phyloP scores from a whole-genome alignment of 768 basidiomycete species.

The Boletus huronensis region DNA sequence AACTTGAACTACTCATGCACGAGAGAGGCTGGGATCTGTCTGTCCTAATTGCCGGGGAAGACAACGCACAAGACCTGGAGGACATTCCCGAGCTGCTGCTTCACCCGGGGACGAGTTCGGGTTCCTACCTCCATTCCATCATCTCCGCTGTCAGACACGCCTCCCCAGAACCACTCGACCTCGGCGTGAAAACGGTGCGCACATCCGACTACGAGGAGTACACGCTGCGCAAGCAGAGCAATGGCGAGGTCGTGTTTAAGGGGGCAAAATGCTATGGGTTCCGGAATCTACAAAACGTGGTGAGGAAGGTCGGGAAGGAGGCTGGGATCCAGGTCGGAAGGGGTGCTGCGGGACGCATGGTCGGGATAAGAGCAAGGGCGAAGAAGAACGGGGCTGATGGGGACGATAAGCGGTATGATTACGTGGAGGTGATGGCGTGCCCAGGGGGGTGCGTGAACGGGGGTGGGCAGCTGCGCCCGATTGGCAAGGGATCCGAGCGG shows the following conservation, averaged over 20 bases:
- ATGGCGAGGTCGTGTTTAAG: slow-evolving; percentile 72
- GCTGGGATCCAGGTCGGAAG: slow-evolving; percentile 67
- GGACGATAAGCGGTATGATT: slow-evolving; percentile 65
- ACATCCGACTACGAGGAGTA: slow-evolving; percentile 79
- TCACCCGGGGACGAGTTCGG: slow-evolving; percentile 86
- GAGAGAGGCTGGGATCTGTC: slow-evolving; percentile 81
- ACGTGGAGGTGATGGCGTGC: slow-evolving; percentile 98
- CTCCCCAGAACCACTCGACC: slow-evolving; percentile 43
- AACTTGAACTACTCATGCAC: slow-evolving; percentile 79
- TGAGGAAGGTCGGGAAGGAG: slow-evolving; percentile 87
- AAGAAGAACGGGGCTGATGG: slow-evolving; percentile 34
- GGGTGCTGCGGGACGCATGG: slow-evolving; percentile 57
- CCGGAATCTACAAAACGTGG: slow-evolving; percentile 94
- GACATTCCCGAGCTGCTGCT: slow-evolving; percentile 67
- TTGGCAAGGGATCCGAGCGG: slow-evolving; percentile 19
- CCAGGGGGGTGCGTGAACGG: slow-evolving; percentile 97
- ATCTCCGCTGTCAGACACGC: slow-evolving; percentile 50
- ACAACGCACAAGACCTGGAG: slow-evolving; percentile 14
- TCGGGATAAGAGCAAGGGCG: slow-evolving; percentile 26
- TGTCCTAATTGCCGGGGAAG: slow-evolving; percentile 51
- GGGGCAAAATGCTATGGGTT: slow-evolving; percentile 98
- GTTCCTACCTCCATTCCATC: slow-evolving; percentile 85
- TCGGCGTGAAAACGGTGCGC: slow-evolving; percentile 58
- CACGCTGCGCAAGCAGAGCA: slow-evolving; percentile 42
- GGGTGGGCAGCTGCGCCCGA: slow-evolving; percentile 67